A percentile compares a stretch with the other conserved stretches of the same genome.
Evolutionary conservation across 176 grass and related monocot species (phyloP).

Genomic region (Puya raimondii): DNA sequence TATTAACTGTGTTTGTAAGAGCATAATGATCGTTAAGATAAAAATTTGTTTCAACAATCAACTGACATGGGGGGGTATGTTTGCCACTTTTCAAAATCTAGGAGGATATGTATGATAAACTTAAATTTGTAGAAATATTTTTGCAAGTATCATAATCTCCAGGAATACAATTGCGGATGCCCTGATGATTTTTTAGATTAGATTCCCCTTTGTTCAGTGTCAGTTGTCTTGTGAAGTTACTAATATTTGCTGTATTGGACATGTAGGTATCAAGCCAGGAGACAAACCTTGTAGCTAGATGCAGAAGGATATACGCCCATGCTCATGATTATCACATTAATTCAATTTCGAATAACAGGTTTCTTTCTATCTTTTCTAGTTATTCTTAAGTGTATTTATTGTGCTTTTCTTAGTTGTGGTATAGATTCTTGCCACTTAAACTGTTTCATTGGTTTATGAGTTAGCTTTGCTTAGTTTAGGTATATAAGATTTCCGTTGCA

Average conservation of each 20-base stretch:
- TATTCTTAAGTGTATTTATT: background rate
- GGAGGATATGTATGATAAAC: too few relatives aligned
- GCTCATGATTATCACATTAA: constrained; percentile 97
- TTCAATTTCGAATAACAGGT: constrained; percentile 95
- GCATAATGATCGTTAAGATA: too few relatives aligned
- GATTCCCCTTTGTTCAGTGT: background rate
- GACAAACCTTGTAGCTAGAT: constrained; percentile 63
- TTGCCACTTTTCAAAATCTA: too few relatives aligned
- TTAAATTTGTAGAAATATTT: too few relatives aligned
- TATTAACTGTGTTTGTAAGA: too few relatives aligned
- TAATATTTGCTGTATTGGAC: constrained; percentile 18
- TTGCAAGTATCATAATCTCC: too few relatives aligned
- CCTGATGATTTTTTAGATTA: too few relatives aligned
- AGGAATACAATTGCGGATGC: too few relatives aligned
- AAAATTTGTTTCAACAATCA: too few relatives aligned
- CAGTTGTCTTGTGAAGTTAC: background rate
- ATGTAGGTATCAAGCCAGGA: constrained; percentile 66
- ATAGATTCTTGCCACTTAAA: constrained; percentile 12
- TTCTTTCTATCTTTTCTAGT: constrained; percentile 5
- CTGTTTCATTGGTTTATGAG: background rate
- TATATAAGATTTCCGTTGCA: too few relatives aligned
- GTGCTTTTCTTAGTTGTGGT: constrained; percentile 3
- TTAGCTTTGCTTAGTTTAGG: too few relatives aligned
- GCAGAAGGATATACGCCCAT: constrained; percentile 75
- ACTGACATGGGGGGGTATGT: too few relatives aligned